These are phyloP conservation scores for Pleurotus eryngii DNA, from an alignment of 768 basidiomycete species.

Conservation along the genomic window DNA sequence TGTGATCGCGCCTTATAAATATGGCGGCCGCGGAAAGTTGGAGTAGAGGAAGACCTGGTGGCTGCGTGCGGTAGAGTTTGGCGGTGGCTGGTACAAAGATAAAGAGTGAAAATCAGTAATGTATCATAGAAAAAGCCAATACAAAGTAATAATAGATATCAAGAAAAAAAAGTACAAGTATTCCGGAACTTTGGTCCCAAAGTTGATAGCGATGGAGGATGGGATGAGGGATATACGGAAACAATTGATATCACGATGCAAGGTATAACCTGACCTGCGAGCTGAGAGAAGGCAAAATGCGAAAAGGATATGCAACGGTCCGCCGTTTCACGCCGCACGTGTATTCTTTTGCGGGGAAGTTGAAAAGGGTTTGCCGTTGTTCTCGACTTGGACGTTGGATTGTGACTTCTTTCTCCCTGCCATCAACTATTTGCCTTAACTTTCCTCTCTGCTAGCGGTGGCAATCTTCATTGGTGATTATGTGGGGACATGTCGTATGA, in stretches of 20 bases:
- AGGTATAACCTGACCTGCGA: not conserved
- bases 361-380: conserved; percentile 62
- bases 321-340: not conserved
- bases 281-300: not conserved
- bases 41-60: no score
- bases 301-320: not conserved
- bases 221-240: not conserved
- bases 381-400: conserved; percentile 55
- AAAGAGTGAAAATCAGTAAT: no score
- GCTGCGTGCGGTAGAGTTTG: no score
- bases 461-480: no score
- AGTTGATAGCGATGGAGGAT: not conserved
- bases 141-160: no score
- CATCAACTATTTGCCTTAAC: conserved; percentile 35
- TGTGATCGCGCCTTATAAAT: no score
- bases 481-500: no score
- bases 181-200: not conserved
- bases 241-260: not conserved
- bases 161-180: no score
- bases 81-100: no score
- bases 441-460: no score
- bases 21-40: no score
- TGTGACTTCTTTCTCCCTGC: conserved; percentile 44
- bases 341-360: conserved; percentile 50
- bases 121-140: no score